Evolutionary conservation across 2,329 filamentous ascomycete genomes (phyloP).

Genomic region (Xylaria sp.): DNA sequence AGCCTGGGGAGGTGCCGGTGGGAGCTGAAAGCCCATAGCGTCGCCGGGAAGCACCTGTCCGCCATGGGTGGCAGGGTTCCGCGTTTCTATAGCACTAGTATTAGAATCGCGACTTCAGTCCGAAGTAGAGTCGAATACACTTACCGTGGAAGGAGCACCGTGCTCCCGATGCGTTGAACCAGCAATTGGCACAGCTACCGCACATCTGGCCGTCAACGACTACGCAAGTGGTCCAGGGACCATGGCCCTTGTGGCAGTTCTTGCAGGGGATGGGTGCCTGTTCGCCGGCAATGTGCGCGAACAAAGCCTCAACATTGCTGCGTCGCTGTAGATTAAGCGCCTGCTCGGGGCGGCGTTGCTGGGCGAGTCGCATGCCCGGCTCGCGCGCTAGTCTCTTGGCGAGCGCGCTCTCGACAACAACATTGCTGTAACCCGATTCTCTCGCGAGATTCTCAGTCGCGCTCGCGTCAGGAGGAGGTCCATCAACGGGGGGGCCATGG

Average conservation of each 20-base stretch:
- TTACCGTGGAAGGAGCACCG: conserved; percentile 57
- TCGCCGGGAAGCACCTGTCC: conserved; percentile 30
- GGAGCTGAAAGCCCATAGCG: conserved; percentile 28
- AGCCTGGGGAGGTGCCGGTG: conserved; percentile 28
- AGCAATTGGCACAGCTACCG: conserved; percentile 58
- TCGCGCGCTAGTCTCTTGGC: conserved; percentile 50
- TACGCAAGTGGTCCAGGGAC: conserved; percentile 55
- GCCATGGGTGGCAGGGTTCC: conserved; percentile 37
- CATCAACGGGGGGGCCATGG: conserved; percentile 21
- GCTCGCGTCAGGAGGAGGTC: conserved; percentile 21
- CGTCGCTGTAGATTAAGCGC: conserved; percentile 51
- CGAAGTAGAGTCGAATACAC: conserved; percentile 18
- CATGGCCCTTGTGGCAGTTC: conserved; percentile 56
- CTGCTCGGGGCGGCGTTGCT: conserved; percentile 51
- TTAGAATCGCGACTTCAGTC: neutral
- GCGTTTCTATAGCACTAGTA: conserved; percentile 37
- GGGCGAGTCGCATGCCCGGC: conserved; percentile 44
- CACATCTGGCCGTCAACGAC: conserved; percentile 57
- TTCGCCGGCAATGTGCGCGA: conserved; percentile 52
- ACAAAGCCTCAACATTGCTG: conserved; percentile 55
- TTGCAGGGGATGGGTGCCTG: conserved; percentile 47
- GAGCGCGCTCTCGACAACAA: conserved; percentile 49
- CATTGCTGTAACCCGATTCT: conserved; percentile 42
- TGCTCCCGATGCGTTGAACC: conserved; percentile 57
- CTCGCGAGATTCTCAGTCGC: conserved; percentile 45